Conservation (phyloP, 805 yeast genomes). For the Maudiozyma barnettii region DNA sequence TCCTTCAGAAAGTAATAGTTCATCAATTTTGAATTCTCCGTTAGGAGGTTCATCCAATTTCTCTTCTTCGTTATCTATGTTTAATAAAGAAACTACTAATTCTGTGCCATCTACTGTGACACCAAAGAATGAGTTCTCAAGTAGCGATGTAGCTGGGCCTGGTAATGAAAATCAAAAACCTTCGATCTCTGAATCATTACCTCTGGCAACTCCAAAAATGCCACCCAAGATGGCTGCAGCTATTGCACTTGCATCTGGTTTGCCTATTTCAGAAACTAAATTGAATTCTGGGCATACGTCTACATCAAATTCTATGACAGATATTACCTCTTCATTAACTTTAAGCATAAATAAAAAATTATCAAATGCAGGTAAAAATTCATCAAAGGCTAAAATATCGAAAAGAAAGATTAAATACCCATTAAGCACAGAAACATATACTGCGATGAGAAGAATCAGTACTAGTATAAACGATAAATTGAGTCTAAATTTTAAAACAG, state of each 20-base stretch:
- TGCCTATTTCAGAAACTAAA: conserved; percentile 2
- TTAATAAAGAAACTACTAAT: background rate
- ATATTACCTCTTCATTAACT: background rate
- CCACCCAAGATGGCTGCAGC: conserved; percentile 20
- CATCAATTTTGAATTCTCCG: background rate
- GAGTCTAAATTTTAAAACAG: conserved; percentile 4
- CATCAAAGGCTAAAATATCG: conserved; percentile 13
- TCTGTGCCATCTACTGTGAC: background rate
- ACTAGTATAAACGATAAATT: conserved; percentile 17
- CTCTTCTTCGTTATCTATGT: background rate
- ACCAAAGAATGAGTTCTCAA: background rate
- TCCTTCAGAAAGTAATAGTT: conserved; percentile 5
- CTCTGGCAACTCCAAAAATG: background rate
- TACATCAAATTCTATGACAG: background rate
- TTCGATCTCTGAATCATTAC: conserved; percentile 1
- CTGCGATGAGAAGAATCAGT: conserved; percentile 16
- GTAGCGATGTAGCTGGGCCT: background rate
- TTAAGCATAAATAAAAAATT: conserved; percentile 4
- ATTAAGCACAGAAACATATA: conserved; percentile 21
- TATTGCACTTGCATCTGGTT: conserved; percentile 16
- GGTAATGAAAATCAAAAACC: background rate
- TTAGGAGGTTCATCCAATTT: conserved; percentile 1
- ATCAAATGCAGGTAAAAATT: conserved; percentile 6
- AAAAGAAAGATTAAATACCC: conserved; percentile 17
- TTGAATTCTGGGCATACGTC: conserved; percentile 1